These are phyloP conservation scores for Gaultheria prostrata DNA, from an alignment of 148 eudicot species.

Conservation along the genomic window DNA sequence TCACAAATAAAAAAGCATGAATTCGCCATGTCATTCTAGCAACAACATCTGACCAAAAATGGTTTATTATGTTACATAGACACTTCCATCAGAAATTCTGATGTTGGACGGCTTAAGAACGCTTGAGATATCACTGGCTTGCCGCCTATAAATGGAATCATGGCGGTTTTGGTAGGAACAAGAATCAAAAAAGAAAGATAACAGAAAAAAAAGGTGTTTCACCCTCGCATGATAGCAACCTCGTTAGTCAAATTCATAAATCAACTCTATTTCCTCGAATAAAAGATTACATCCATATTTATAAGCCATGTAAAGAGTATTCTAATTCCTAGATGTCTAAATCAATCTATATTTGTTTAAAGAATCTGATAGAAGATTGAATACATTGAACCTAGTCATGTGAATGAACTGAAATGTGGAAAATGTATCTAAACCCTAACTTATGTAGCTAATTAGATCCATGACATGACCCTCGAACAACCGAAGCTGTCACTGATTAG, in stretches of 20 bases:
- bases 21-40: neutral
- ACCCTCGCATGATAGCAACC: neutral
- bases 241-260: neutral
- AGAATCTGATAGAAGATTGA: neutral
- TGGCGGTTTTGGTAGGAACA: neutral
- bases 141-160: neutral
- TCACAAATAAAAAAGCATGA: neutral
- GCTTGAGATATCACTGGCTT: neutral
- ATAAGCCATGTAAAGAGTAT: neutral
- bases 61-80: neutral
- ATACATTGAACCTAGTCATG: neutral
- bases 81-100: neutral
- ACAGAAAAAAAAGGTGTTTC: neutral
- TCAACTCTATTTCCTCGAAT: neutral
- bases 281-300: neutral
- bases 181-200: neutral
- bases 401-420: neutral
- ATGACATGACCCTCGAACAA: neutral
- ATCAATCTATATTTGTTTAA: neutral
- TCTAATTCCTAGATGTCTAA: neutral
- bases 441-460: neutral
- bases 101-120: neutral
- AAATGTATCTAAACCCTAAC: neutral
- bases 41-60: neutral
- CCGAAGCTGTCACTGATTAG: neutral